phyloP scores from a whole-genome alignment of 208 protist genomes.

The Strigomonas culicis region DNA sequence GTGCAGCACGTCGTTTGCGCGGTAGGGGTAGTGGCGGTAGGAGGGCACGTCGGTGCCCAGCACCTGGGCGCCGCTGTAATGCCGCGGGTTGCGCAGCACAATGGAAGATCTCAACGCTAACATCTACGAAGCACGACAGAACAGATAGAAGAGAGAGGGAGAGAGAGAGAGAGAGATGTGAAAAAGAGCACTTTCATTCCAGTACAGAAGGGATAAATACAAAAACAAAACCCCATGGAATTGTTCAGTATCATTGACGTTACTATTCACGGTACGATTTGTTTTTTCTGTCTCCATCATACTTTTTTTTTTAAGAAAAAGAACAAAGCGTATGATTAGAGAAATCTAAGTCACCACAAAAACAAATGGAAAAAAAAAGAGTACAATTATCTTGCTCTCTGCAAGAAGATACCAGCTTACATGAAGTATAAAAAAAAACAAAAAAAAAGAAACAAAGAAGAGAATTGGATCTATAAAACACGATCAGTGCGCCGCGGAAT shows the following conservation, averaged over 20 bases:
- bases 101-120: slow-evolving; percentile 4
- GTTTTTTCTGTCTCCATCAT: neutral
- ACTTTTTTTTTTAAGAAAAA: neutral
- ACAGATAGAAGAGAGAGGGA: slow-evolving; percentile 12
- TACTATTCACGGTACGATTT: neutral
- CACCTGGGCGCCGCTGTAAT: slow-evolving; percentile 39
- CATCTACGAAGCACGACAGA: neutral
- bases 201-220: neutral
- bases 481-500: too few relatives aligned
- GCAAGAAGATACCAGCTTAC: neutral
- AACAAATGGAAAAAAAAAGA: slow-evolving; percentile 3
- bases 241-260: too few relatives aligned
- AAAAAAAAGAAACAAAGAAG: slow-evolving; percentile 10
- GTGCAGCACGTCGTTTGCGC: slow-evolving; percentile 54
- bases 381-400: neutral
- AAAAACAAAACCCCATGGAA: too few relatives aligned
- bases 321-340: too few relatives aligned
- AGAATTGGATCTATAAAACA: too few relatives aligned
- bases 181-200: neutral
- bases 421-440: slow-evolving; percentile 9
- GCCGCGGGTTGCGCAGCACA: neutral
- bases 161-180: neutral
- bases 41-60: slow-evolving; percentile 67
- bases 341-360: too few relatives aligned
- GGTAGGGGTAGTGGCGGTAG: slow-evolving; percentile 70